Conservation (phyloP, 257 asterid genomes). For the Anisodus acutangulus region DNA sequence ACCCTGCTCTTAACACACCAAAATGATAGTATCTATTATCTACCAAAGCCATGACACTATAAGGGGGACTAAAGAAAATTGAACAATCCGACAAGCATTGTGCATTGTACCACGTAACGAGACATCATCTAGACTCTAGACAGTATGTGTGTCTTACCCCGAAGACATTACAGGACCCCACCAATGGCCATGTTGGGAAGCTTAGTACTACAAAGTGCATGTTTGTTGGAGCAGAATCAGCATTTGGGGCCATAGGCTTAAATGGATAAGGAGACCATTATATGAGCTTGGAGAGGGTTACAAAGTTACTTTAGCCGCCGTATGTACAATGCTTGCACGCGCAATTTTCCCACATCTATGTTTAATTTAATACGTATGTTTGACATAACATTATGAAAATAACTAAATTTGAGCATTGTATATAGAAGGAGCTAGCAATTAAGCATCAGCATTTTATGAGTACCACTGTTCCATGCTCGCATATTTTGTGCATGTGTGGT, state of each 20-base stretch:
- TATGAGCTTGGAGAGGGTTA: constrained; percentile 27
- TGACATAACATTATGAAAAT: background rate
- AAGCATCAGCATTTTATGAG: constrained; percentile 23
- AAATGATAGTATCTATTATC: too few species aligned
- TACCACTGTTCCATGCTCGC: constrained; percentile 26
- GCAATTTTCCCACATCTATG: background rate
- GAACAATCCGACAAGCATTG: background rate
- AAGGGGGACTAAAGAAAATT: too few species aligned
- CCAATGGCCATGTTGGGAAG: constrained; percentile 22
- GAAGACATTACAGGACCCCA: constrained; percentile 65
- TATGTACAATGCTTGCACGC: constrained; percentile 19
- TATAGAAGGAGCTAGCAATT: background rate
- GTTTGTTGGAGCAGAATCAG: background rate
- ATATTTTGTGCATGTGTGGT: constrained; percentile 13
- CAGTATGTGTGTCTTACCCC: constrained; percentile 36
- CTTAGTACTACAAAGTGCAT: background rate
- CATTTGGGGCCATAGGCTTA: constrained; percentile 33
- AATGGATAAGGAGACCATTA: constrained; percentile 35
- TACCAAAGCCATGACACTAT: too few species aligned
- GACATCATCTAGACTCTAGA: constrained; percentile 8
- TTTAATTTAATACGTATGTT: background rate
- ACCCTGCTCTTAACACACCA: too few species aligned
- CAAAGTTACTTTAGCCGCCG: constrained; percentile 63
- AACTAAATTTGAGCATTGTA: background rate
- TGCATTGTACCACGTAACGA: background rate